Conservation (phyloP, 1,284 basidiomycete species). For the Vanrija pseudolonga region DNA sequence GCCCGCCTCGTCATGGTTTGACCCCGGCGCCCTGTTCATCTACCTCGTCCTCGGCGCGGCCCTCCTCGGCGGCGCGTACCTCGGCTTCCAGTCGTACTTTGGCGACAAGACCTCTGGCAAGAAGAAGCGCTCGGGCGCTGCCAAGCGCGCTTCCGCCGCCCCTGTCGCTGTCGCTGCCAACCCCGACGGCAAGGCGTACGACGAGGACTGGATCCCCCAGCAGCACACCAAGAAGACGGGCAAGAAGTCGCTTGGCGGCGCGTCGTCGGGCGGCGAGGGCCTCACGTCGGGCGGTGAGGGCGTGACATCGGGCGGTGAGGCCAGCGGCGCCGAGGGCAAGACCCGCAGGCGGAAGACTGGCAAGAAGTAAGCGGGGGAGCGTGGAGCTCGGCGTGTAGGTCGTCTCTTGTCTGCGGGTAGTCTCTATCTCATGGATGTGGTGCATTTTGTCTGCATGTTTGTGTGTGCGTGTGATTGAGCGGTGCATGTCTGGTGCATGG, state of each 20-base stretch:
- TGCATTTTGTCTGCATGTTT: constrained; percentile 11
- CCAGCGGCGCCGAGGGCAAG: constrained; percentile 35
- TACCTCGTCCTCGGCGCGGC: constrained; percentile 68
- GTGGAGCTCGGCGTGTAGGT: neutral
- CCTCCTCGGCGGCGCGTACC: constrained; percentile 64
- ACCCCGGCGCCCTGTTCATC: constrained; percentile 71
- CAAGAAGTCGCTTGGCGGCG: constrained; percentile 34
- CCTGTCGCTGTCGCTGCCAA: constrained; percentile 58
- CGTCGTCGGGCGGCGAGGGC: constrained; percentile 32
- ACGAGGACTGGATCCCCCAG: constrained; percentile 89
- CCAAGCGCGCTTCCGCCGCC: constrained; percentile 25
- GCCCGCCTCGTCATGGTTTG: constrained; percentile 71
- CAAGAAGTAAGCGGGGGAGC: constrained; percentile 14
- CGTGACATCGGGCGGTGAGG: constrained; percentile 40
- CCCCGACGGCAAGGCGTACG: constrained; percentile 67
- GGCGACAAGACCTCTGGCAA: constrained; percentile 45
- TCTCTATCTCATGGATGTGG: constrained; percentile 3
- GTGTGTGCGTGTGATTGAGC: neutral
- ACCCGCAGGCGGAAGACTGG: constrained; percentile 24
- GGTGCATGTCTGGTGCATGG: neutral
- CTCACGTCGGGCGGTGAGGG: constrained; percentile 31
- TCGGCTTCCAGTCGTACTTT: constrained; percentile 64
- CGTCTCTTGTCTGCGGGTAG: neutral
- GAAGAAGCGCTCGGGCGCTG: constrained; percentile 44
- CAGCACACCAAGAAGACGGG: constrained; percentile 70